Base-by-base conservation (phyloP, 1,284 basidiomycete genomes). In the Heterobasidion occidentale region DNA sequence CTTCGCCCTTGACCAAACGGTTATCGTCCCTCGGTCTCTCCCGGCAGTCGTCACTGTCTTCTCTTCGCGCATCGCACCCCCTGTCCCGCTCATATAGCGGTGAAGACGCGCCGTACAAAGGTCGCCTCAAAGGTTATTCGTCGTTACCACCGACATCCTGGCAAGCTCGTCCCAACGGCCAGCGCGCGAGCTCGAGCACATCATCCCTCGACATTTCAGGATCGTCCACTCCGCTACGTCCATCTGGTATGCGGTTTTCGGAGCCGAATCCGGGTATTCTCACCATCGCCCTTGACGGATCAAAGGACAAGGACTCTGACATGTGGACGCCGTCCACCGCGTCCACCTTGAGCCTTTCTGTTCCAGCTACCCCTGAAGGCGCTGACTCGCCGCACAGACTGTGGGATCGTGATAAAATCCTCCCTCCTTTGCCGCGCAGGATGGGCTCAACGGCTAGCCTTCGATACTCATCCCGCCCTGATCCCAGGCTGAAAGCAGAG, bases 1-100 rank as follows among this genome's bases (percentile, higher is more conserved):
- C 89, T 1, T 88, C 86, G 0, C 78, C 83, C 3, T 77, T 90
- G 12, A 88, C 86, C 0, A 75, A 77, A 15, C 79, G 84, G 8
- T 69, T 90, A 4, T 88, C 85, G 2, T 71, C 74, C 0, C 73
- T 80, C 52, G 76, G 78, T 52, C 70, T 86, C n/a, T 70, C 78
- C 2, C 71, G 77, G 0, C 72, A 70, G 11, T 59, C 68, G 7
- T 74, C 71, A 0, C 59, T 65, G 0, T 62, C 63, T 6, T 73
- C 73, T 7, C 49, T 65, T 19, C 56, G 60, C 27, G 34, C 47
- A 12, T 48, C 65, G 3, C 64, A 66, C 15, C 64, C 71, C 7
- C 62, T 74, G 36, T 61, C 73, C 3, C 65, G 70, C 7, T 75
- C 73, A 8, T 66, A 62, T 51, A 64, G 64, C 58, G 63, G 60